Evolutionary conservation across 2,329 filamentous ascomycete genomes (phyloP).

Genomic region (Colletotrichum sp.): DNA sequence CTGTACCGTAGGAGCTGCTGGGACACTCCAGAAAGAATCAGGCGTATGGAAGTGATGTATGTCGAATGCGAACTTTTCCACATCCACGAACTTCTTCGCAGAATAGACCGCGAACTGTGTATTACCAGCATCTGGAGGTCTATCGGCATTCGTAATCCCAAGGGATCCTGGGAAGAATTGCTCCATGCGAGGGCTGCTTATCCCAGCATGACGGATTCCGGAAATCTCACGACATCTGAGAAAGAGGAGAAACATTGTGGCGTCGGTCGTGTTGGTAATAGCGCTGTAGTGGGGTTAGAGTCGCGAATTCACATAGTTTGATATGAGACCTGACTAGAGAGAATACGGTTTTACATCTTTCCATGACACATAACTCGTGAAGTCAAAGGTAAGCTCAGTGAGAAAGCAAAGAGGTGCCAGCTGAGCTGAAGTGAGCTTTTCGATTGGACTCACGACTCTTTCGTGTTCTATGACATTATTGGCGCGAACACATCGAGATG

Average conservation of each 20-base stretch:
- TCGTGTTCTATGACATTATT: no score
- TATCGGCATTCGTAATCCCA: neutral
- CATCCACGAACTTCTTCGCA: neutral
- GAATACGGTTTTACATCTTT: neutral
- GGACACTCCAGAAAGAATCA: neutral
- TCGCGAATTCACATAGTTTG: neutral
- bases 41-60: neutral
- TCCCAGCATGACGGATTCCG: neutral
- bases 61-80: neutral
- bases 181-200: neutral
- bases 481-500: no score
- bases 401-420: no score
- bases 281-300: neutral
- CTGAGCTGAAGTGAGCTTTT: no score
- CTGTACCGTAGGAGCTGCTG: neutral
- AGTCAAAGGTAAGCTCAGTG: neutral
- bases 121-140: neutral
- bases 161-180: neutral
- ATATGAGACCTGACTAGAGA: neutral
- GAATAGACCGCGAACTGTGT: neutral
- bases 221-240: neutral
- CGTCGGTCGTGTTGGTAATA: neutral
- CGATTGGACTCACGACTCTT: no score
- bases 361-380: neutral
- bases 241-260: neutral